These are phyloP conservation scores for Penicillium occitanis DNA, from an alignment of 2,329 filamentous ascomycete species.

Conservation along the genomic window DNA sequence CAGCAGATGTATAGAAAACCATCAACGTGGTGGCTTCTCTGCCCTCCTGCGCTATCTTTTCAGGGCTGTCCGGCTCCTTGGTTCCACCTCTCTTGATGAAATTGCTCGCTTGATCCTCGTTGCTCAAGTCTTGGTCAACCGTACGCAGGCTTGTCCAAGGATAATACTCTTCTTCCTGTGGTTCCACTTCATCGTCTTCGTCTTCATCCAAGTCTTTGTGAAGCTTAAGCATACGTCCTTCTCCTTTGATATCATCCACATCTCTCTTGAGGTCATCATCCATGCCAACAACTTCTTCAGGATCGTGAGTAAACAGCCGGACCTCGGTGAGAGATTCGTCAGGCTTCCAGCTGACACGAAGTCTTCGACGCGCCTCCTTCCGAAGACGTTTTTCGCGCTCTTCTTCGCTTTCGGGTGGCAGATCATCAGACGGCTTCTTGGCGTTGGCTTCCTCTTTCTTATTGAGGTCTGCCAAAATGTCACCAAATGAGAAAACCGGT, in stretches of 20 bases:
- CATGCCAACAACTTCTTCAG: slow-evolving; percentile 61
- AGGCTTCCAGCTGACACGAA: slow-evolving; percentile 62
- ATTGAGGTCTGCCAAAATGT: slow-evolving; percentile 51
- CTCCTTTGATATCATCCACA: slow-evolving; percentile 59
- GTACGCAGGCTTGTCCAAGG: slow-evolving; percentile 35
- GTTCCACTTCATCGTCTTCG: slow-evolving; percentile 57
- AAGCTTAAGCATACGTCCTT: slow-evolving; percentile 52
- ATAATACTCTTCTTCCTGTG: slow-evolving; percentile 40
- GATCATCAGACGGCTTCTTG: slow-evolving; percentile 53
- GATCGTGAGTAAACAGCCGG: slow-evolving; percentile 61
- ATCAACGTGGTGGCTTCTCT: slow-evolving; percentile 50
- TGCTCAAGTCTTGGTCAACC: slow-evolving; percentile 42
- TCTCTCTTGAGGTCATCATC: slow-evolving; percentile 60
- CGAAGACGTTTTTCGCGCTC: slow-evolving; percentile 59
- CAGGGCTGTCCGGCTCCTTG: slow-evolving; percentile 40
- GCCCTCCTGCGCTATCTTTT: slow-evolving; percentile 47
- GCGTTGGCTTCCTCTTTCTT: slow-evolving; percentile 58
- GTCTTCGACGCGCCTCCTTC: slow-evolving; percentile 60
- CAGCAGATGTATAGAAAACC: slow-evolving; percentile 48
- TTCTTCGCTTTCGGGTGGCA: slow-evolving; percentile 59
- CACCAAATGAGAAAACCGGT: slow-evolving; percentile 50
- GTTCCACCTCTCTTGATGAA: slow-evolving; percentile 46
- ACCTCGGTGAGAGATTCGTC: slow-evolving; percentile 58
- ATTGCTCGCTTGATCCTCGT: slow-evolving; percentile 37
- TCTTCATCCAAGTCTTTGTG: slow-evolving; percentile 57